phyloP scores from a whole-genome alignment of 2,329 filamentous ascomycete species.

The Dactylonectria estremocensis region DNA sequence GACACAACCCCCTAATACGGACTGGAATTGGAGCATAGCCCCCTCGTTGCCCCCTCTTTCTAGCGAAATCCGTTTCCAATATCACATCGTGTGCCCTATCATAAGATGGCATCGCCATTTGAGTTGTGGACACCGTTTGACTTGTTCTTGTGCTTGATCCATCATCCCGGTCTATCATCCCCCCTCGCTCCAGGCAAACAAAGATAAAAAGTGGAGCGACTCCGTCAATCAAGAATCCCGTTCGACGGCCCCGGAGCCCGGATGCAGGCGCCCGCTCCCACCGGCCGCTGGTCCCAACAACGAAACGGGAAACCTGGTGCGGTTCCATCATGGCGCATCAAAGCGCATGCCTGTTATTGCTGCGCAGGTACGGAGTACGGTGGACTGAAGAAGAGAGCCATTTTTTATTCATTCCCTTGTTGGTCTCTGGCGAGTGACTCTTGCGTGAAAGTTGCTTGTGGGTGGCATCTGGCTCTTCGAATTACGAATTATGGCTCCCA shows the following conservation, averaged over 20 bases:
- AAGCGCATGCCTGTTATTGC: no score
- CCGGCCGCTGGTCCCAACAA: constrained; percentile 7
- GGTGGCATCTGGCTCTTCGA: background rate
- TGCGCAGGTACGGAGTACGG: no score
- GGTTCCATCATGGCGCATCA: no score
- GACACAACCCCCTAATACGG: background rate
- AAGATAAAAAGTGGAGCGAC: constrained; percentile 8
- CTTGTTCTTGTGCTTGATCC: no score
- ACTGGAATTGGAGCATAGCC: background rate
- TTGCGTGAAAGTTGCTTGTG: constrained; percentile 7
- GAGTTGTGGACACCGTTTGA: background rate
- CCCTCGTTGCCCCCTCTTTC: background rate
- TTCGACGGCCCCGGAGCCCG: background rate
- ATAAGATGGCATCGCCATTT: background rate
- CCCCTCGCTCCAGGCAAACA: constrained; percentile 20
- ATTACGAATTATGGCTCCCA: background rate
- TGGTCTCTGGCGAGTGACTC: constrained; percentile 5
- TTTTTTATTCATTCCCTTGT: no score
- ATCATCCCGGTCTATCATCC: no score
- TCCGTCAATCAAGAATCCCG: background rate
- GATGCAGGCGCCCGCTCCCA: constrained; percentile 16
- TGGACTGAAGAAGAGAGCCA: no score
- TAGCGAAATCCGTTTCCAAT: background rate
- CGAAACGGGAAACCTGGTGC: background rate
- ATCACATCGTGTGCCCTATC: background rate